Conservation (phyloP, 2,329 filamentous ascomycete species). For the Erysiphe neolycopersici region DNA sequence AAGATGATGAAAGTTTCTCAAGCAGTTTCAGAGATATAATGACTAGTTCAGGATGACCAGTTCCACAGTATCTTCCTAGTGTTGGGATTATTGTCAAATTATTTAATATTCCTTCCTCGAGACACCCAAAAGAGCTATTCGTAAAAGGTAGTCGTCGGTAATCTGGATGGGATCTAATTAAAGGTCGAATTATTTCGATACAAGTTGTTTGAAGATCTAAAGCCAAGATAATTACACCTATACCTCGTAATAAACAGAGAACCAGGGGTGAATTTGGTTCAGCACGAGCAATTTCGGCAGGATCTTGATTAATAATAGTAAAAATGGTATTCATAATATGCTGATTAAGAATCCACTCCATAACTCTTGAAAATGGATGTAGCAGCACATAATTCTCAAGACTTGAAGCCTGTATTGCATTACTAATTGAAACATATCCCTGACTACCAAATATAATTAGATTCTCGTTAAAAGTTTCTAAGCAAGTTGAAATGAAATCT, state of each 20-base stretch:
- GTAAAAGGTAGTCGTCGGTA: constrained; percentile 34
- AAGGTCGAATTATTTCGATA: constrained; percentile 59
- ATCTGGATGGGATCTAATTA: constrained; percentile 39
- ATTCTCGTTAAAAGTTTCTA: constrained; percentile 82
- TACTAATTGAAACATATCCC: constrained; percentile 48
- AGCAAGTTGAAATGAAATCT: constrained; percentile 52
- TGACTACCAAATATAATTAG: constrained; percentile 64
- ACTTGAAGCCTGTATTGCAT: constrained; percentile 45
- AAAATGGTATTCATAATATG: constrained; percentile 62
- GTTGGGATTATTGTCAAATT: constrained; percentile 57
- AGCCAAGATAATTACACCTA: constrained; percentile 61
- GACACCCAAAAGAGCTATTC: constrained; percentile 55
- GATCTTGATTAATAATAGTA: constrained; percentile 49
- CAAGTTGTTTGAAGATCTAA: constrained; percentile 80
- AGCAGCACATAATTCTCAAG: constrained; percentile 57
- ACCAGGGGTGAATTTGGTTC: constrained; percentile 58
- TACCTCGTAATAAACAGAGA: constrained; percentile 47
- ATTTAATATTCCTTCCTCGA: constrained; percentile 74
- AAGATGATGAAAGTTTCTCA: constrained; percentile 63
- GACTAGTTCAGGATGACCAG: constrained; percentile 56
- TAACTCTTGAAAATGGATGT: constrained; percentile 79
- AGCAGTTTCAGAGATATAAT: constrained; percentile 58
- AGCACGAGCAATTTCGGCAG: constrained; percentile 43
- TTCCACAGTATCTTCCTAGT: constrained; percentile 64
- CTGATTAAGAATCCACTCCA: constrained; percentile 97